Percentiles rank a stretch among this genome's conserved stretches.
These are phyloP conservation scores for Solanum sejunctum DNA, from an alignment of 257 asterid species.

Conservation along the genomic window DNA sequence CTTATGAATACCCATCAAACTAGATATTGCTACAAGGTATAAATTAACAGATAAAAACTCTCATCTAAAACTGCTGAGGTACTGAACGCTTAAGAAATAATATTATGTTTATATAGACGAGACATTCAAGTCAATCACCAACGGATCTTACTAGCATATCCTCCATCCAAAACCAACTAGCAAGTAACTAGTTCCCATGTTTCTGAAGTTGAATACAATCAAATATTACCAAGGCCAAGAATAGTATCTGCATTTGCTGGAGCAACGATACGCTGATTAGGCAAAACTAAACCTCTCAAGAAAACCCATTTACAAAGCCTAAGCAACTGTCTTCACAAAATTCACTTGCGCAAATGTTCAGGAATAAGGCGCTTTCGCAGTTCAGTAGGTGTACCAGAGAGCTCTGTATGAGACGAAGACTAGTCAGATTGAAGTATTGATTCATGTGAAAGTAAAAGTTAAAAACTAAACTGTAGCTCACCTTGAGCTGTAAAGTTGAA, in stretches of 20 bases:
- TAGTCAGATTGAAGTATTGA: neutral
- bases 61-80: neutral
- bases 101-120: neutral
- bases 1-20: conserved; percentile 10
- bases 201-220: neutral
- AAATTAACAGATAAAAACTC: neutral
- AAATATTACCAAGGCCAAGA: neutral
- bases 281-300: neutral
- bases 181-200: neutral
- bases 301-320: conserved; percentile 18
- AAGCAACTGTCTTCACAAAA: neutral
- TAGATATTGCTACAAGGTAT: neutral
- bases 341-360: conserved; percentile 12
- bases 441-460: neutral
- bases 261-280: neutral
- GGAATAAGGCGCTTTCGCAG: conserved; percentile 35
- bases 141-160: neutral
- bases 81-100: neutral
- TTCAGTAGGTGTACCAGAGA: conserved; percentile 30
- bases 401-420: conserved; percentile 15
- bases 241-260: neutral
- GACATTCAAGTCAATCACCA: neutral
- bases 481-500: conserved; percentile 79
- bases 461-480: conserved; percentile 2
- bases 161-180: neutral